Evolutionary conservation across 2,329 filamentous ascomycete species (phyloP), one percentile per base, ranked within the genome.

Genomic region (Fusarium liriodendri): DNA sequence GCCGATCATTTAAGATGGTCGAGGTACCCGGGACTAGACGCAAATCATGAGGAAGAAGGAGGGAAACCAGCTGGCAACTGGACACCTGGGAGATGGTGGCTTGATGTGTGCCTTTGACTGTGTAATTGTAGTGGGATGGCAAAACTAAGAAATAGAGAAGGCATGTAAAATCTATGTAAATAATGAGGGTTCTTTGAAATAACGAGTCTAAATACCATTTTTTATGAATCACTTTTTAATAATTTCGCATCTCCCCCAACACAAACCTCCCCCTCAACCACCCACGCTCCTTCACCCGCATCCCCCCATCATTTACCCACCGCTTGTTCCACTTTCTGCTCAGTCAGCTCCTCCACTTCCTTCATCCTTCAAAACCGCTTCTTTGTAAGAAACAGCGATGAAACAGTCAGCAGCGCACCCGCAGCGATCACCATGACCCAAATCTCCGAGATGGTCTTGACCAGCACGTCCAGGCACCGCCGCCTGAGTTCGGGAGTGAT

Each of bases 381-480:
- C 47, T 59, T 62, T 22, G 70, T 62, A 22, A 72, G 40, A 54
- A 72, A 72, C 13, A 58, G 66, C 6, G 70, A 69, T 13, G 64
- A 70, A 29, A 72, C 37, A 3, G 61, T 57, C 20, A 70, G n/a
- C 42, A 70, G 35, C 4, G 64, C 67, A 8, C 70, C 70, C 9
- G 70, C 70, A 32, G 40, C 61, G 16, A 72, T 70, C 4, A 72
- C 67, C 70, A 72, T 70, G 50, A 70, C 64, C 67, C 67, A 72
- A 27, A 72, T 72, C 59, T 72, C 64, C 18, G 50, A 52, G 27
- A 72, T 70, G 1, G 67, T 72, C 2, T 66, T n/a, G 20, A 72
- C 67, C 50, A 72, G 27, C 16, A 72, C 70, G 18, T 62, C 61
- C 7, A 70, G 35, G 29, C 70, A 72, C 8, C 47, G 50, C 10